Percentiles rank a stretch among this genome's conserved stretches.
phyloP scores from a whole-genome alignment of 2,329 filamentous ascomycete species.

The Emmonsia crescens region DNA sequence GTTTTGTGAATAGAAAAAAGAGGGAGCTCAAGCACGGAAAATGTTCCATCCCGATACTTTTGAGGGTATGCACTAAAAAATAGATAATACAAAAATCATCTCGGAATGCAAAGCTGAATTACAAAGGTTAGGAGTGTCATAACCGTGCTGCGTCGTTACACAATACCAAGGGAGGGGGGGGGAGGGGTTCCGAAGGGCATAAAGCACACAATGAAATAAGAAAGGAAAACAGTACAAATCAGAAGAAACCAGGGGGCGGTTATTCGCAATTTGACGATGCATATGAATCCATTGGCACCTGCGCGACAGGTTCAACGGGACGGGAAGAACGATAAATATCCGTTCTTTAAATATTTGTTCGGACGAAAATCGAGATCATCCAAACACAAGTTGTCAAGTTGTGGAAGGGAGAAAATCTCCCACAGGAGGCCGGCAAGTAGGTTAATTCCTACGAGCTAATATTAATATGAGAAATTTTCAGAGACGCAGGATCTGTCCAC shows the following conservation, averaged over 20 bases:
- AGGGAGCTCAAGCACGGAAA: neutral
- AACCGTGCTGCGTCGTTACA: neutral
- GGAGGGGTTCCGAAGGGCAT: too few species aligned
- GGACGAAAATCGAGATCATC: neutral
- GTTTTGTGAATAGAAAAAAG: neutral
- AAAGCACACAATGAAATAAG: neutral
- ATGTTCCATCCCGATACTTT: neutral
- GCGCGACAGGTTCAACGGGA: neutral
- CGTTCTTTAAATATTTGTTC: neutral
- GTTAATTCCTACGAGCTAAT: slow-evolving; percentile 5
- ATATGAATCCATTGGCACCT: neutral
- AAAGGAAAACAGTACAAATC: neutral
- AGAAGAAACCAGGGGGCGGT: neutral
- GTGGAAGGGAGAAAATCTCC: neutral
- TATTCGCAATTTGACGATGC: neutral
- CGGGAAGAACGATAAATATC: neutral
- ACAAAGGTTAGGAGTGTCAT: neutral
- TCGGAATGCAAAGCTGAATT: neutral
- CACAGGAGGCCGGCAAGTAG: neutral
- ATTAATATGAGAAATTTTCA: neutral
- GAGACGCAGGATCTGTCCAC: neutral
- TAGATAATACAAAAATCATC: neutral
- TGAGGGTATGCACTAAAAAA: neutral
- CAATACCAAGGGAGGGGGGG: too few species aligned
- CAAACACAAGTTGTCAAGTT: neutral